A percentile compares a stretch with the other conserved stretches of the same genome.
These are phyloP conservation scores for Pterulicium gracile DNA, from an alignment of 1,284 basidiomycete genomes.

Conservation along the genomic window DNA sequence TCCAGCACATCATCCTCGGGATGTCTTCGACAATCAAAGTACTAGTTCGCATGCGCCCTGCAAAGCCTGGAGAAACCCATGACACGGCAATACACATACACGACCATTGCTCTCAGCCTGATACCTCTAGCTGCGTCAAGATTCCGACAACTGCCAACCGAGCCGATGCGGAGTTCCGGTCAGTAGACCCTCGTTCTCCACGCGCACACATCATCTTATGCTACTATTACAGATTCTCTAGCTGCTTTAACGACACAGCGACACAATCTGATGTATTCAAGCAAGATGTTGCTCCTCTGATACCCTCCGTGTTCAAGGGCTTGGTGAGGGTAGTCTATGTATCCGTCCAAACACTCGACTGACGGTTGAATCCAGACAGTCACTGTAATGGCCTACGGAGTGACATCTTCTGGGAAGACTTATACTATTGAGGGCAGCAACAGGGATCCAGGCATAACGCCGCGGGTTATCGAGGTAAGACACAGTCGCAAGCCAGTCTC, in stretches of 20 bases:
- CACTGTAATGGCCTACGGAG: slow-evolving; percentile 75
- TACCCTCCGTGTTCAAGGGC: slow-evolving; percentile 60
- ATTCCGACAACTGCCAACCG: slow-evolving; percentile 2
- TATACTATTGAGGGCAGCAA: slow-evolving; percentile 78
- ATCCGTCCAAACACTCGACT: slow-evolving; percentile 45
- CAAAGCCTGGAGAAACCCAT: background rate
- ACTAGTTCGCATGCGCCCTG: background rate
- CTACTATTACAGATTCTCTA: slow-evolving; percentile 39
- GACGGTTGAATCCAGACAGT: slow-evolving; percentile 65
- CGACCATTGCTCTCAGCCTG: background rate
- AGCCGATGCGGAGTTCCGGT: no score
- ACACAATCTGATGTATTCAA: slow-evolving; percentile 62
- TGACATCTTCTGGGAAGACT: slow-evolving; percentile 75
- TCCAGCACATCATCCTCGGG: background rate
- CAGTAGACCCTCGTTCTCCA: no score
- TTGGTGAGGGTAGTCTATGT: slow-evolving; percentile 33
- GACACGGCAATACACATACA: background rate
- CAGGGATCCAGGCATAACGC: slow-evolving; percentile 65
- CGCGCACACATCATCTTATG: no score
- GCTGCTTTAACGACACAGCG: slow-evolving; percentile 55
- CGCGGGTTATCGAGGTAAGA: slow-evolving; percentile 57
- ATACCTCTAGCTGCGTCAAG: background rate
- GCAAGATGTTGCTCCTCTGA: slow-evolving; percentile 57
- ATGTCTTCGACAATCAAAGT: background rate
- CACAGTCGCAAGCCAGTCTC: no score